These are phyloP conservation scores for Zychaea mexicana DNA, from an alignment of 371 early-diverging fungal genomes.

Conservation along the genomic window DNA sequence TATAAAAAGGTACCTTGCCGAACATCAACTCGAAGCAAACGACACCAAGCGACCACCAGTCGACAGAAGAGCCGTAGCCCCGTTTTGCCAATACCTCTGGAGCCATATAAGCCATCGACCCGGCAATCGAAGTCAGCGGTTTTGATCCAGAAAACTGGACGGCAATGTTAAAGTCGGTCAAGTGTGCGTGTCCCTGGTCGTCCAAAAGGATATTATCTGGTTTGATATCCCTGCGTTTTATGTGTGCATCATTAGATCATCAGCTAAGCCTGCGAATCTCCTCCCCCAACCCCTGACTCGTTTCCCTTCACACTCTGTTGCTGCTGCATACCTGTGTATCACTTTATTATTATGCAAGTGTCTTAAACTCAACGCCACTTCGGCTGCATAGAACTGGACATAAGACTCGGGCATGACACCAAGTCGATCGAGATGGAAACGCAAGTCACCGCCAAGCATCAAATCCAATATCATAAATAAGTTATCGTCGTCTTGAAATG, in stretches of 20 bases:
- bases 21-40: constrained; percentile 78
- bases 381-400: constrained; percentile 77
- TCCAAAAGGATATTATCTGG: constrained; percentile 92
- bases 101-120: constrained; percentile 77
- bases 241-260: neutral
- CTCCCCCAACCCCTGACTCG: neutral
- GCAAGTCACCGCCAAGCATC: constrained; percentile 88
- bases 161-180: constrained; percentile 91
- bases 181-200: constrained; percentile 77
- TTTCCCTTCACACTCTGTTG: neutral
- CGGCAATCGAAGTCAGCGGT: constrained; percentile 68
- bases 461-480: constrained; percentile 78
- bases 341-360: constrained; percentile 66
- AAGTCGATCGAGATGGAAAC: constrained; percentile 70
- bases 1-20: constrained; percentile 62
- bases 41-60: constrained; percentile 92
- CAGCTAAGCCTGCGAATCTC: no score
- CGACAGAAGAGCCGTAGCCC: constrained; percentile 69
- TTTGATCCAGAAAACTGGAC: constrained; percentile 58
- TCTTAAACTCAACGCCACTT: constrained; percentile 66
- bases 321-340: constrained; percentile 50
- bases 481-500: constrained; percentile 82
- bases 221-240: constrained; percentile 71
- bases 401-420: constrained; percentile 68
- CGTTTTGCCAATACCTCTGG: constrained; percentile 74